Evolutionary conservation across 192 early-diverging fungal species (phyloP), one percentile per base, ranked within the genome.

Genomic region (Coemansia interrupta): DNA sequence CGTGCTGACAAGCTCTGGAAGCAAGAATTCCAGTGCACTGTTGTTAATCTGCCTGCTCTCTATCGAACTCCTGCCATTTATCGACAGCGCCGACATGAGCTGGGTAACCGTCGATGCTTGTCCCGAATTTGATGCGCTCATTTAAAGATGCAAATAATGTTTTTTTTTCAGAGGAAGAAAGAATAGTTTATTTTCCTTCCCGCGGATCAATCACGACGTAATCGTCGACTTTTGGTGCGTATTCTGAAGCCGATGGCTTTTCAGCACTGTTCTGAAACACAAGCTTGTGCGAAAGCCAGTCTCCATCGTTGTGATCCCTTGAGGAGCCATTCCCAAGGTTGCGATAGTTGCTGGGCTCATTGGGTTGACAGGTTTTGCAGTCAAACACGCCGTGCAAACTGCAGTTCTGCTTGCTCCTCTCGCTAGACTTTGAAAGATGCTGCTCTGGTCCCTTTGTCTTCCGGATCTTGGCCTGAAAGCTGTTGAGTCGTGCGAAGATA

Each of bases 231-330:
- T 19, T 22, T 72, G 83, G 54, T 72, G 84, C 40, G 68, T 76
- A 57, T 71, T 77, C 47, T 72, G 73, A 58, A 73, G 74, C 19
- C 82, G 50, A 53, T 29, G 81, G 83, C 29, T 54, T 50, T n/a
- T 82, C 84, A 32, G 80, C 82, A 22, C 76, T 60, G 66, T 91
- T 87, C 57, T 88, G 90, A 72, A 93, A 94, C 4, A 85, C 77
- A 5, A 96, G 79, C 14, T 82, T 83, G 54, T 92, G 89, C 11
- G 79, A 68, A 64, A 94, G 83, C 95, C 95, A 97, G 24, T 82
- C 84, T 32, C 84, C 60, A 32, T 66, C 78, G 0, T 32, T 81
- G 3, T 82, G 73, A 2, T 36, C 32, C 6, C 70, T 68, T 5
- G 82, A 69, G 12, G 70, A 57, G 20, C 66, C 53, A 28, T 64